Percentiles rank a stretch among this genome's conserved stretches.
These are phyloP conservation scores for Helotiales sp. DNA, from an alignment of 2,329 filamentous ascomycete genomes.

Conservation along the genomic window DNA sequence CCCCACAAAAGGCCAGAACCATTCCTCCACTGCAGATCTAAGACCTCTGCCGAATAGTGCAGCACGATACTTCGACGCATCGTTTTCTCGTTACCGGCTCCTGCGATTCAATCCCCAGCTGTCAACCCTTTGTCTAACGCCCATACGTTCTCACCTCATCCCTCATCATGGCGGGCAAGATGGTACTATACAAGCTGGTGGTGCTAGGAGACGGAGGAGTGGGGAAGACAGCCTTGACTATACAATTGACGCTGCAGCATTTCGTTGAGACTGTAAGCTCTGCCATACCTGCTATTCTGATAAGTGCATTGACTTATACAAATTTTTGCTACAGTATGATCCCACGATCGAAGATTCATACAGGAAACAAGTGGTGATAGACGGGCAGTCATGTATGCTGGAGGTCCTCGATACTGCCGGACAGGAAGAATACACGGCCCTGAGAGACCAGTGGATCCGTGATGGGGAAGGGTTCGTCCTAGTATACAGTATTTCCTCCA, in stretches of 20 bases:
- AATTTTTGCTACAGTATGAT: conserved; percentile 56
- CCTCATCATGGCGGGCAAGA: conserved; percentile 62
- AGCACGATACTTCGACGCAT: conserved; percentile 16
- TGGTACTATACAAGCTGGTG: conserved; percentile 95
- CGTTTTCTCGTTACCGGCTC: conserved; percentile 11
- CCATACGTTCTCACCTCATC: conserved; percentile 13
- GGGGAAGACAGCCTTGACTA: conserved; percentile 90
- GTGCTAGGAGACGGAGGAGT: conserved; percentile 93
- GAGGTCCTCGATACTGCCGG: conserved; percentile 96
- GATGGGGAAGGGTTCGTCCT: conserved; percentile 97
- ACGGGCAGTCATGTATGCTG: conserved; percentile 93
- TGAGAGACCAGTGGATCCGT: conserved; percentile 97
- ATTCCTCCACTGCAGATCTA: conserved; percentile 25
- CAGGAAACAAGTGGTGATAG: conserved; percentile 88
- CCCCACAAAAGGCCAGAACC: conserved; percentile 14
- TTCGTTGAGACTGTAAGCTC: conserved; percentile 84
- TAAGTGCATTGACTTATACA: conserved; percentile 17
- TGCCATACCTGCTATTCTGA: neutral
- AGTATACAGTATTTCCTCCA: conserved; percentile 97
- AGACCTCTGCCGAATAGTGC: conserved; percentile 19
- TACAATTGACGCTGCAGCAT: conserved; percentile 96
- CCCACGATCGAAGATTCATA: conserved; percentile 88
- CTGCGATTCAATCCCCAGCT: conserved; percentile 13
- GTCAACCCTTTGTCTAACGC: conserved; percentile 10
- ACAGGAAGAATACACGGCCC: conserved; percentile 96